A percentile compares a stretch with the other conserved stretches of the same genome.
Conservation (phyloP, 768 basidiomycete species). For the Mycena filopes region DNA sequence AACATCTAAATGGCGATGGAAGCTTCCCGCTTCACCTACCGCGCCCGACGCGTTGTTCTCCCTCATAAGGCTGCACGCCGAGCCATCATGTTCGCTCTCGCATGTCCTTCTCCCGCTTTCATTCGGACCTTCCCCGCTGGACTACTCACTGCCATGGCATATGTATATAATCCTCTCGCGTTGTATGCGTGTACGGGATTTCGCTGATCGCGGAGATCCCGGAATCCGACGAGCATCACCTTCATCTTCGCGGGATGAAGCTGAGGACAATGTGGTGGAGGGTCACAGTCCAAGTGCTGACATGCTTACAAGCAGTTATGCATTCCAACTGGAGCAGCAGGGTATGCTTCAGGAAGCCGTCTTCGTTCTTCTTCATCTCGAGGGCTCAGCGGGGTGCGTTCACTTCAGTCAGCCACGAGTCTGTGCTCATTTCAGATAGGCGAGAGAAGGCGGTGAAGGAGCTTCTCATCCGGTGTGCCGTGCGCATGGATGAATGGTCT, state of each 20-base stretch:
- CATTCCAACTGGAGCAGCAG: conserved; percentile 83
- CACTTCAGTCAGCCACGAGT: conserved; percentile 22
- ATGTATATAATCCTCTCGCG: conserved; percentile 88
- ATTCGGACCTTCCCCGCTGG: conserved; percentile 78
- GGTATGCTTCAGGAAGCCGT: conserved; percentile 87
- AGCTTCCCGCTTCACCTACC: conserved; percentile 54
- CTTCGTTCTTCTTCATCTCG: conserved; percentile 91
- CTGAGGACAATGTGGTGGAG: conserved; percentile 60
- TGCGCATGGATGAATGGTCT: conserved; percentile 77
- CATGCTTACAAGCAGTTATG: conserved; percentile 84
- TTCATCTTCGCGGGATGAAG: conserved; percentile 49
- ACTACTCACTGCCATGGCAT: conserved; percentile 92
- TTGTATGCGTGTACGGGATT: conserved; percentile 85
- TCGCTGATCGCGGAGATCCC: conserved; percentile 79
- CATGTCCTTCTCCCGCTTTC: conserved; percentile 78
- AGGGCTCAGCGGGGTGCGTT: conserved; percentile 80
- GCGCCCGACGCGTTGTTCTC: conserved; percentile 80
- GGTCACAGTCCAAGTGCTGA: conserved; percentile 90
- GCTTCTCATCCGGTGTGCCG: conserved; percentile 75
- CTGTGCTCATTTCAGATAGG: conserved; percentile 51
- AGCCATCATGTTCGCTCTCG: conserved; percentile 76
- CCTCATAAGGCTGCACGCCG: conserved; percentile 81
- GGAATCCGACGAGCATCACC: conserved; percentile 42
- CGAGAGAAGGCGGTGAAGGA: conserved; percentile 87
- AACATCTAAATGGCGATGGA: conserved; percentile 46